phyloP scores from a whole-genome alignment of 2,329 filamentous ascomycete genomes.

The Aspergillus chevalieri region DNA sequence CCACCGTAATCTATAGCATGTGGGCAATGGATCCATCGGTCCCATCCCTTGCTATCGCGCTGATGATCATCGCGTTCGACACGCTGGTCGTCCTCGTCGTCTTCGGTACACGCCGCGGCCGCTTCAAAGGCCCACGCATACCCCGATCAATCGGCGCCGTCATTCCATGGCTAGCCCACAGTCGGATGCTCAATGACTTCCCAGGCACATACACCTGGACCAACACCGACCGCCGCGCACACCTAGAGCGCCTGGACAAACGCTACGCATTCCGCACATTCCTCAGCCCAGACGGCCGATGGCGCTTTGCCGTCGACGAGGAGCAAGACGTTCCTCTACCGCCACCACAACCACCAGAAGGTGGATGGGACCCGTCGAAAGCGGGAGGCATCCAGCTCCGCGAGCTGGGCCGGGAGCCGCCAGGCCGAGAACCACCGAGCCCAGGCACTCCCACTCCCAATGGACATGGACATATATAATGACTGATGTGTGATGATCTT shows the following conservation, averaged over 20 bases:
- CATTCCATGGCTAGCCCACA: constrained; percentile 30
- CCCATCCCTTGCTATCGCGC: constrained; percentile 21
- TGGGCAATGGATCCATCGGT: constrained; percentile 27
- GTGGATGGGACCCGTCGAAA: constrained; percentile 1
- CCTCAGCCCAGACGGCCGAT: constrained; percentile 20
- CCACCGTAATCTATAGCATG: constrained; percentile 22
- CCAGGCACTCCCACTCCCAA: too few species aligned
- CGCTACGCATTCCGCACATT: constrained; percentile 30
- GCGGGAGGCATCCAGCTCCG: constrained; percentile 4
- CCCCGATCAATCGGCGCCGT: constrained; percentile 29
- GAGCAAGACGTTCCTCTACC: constrained; percentile 12
- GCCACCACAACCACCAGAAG: background rate
- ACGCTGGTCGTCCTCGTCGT: constrained; percentile 27
- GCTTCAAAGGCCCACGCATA: constrained; percentile 27
- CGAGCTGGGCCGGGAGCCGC: background rate
- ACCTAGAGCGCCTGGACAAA: constrained; percentile 22
- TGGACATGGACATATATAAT: background rate
- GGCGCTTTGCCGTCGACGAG: constrained; percentile 29
- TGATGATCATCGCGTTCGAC: constrained; percentile 26
- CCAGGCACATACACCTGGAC: constrained; percentile 24
- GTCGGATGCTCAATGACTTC: constrained; percentile 27
- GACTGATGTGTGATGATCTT: background rate
- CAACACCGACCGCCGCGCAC: constrained; percentile 19
- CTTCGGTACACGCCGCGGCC: constrained; percentile 27
- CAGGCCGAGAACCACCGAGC: background rate